These are phyloP conservation scores for Elaeis oleifera DNA, from an alignment of 202 grass and related monocot genomes.

Conservation along the genomic window DNA sequence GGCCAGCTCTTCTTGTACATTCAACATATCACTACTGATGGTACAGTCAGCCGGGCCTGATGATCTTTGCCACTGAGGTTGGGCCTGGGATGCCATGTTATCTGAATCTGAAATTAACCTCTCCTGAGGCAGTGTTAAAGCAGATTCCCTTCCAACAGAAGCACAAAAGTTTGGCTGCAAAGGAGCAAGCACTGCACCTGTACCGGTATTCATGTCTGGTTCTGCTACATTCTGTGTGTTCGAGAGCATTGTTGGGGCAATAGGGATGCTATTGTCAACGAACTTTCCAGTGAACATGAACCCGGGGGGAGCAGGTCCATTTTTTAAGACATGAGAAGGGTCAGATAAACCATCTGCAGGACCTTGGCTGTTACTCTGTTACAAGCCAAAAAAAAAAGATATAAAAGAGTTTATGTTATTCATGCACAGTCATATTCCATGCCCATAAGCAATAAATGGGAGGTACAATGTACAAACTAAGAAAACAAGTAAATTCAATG, in stretches of 20 bases:
- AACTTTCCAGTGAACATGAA: conserved; percentile 42
- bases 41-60: conserved; percentile 30
- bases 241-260: conserved; percentile 37
- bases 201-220: conserved; percentile 34
- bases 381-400: background rate
- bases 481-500: too few species aligned
- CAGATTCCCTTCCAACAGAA: conserved; percentile 11
- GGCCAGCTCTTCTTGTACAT: conserved; percentile 42
- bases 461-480: too few species aligned
- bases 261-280: conserved; percentile 33
- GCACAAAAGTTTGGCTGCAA: conserved; percentile 15
- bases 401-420: too few species aligned
- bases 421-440: too few species aligned
- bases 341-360: conserved; percentile 38
- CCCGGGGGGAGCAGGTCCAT: conserved; percentile 23
- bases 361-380: conserved; percentile 46
- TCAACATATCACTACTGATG: conserved; percentile 28
- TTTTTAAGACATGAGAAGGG: conserved; percentile 23
- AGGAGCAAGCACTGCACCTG: conserved; percentile 14
- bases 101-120: conserved; percentile 30
- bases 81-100: conserved; percentile 28
- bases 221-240: conserved; percentile 40
- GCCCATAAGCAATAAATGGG: too few species aligned
- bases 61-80: conserved; percentile 38
- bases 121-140: conserved; percentile 14